Evolutionary conservation across 2,329 filamentous ascomycete genomes (phyloP).

Genomic region (Elsinoe necatrix): DNA sequence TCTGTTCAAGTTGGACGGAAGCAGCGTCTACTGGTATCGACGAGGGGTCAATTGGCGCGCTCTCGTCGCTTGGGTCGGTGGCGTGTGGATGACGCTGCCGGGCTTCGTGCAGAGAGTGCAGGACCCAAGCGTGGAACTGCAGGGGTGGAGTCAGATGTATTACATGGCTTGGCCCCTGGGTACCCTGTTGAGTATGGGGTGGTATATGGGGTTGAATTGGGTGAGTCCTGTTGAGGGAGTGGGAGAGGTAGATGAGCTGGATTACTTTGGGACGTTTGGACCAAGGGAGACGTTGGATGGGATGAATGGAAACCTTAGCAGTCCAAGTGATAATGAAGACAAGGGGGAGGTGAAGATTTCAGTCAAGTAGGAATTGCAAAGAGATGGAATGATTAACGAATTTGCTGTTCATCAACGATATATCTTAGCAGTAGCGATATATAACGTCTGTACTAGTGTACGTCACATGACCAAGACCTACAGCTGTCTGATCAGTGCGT

Average conservation of each 20-base stretch:
- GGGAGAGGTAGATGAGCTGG: slow-evolving; percentile 3
- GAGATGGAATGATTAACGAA: neutral
- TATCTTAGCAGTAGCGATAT: neutral
- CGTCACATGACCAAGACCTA: neutral
- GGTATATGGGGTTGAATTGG: slow-evolving; percentile 2
- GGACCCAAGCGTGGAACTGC: neutral
- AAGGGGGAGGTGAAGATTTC: neutral
- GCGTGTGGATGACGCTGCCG: slow-evolving; percentile 7
- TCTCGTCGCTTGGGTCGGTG: slow-evolving; percentile 19
- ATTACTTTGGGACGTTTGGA: slow-evolving; percentile 13
- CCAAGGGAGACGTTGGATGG: slow-evolving; percentile 1
- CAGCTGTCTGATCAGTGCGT: no score
- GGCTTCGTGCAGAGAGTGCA: slow-evolving; percentile 5
- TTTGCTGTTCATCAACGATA: neutral
- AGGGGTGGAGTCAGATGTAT: slow-evolving; percentile 8
- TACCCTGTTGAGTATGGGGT: slow-evolving; percentile 8
- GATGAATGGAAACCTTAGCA: neutral
- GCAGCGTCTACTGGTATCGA: slow-evolving; percentile 21
- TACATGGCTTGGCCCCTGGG: slow-evolving; percentile 13
- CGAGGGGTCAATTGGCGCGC: slow-evolving; percentile 21
- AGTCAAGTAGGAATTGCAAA: neutral
- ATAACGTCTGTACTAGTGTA: neutral
- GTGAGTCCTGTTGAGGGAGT: neutral
- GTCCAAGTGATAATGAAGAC: neutral
- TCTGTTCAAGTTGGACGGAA: slow-evolving; percentile 18